A percentile compares a stretch with the other conserved stretches of the same genome.
Conservation (phyloP, 768 basidiomycete species). For the Omphalotus guepiniiformis region DNA sequence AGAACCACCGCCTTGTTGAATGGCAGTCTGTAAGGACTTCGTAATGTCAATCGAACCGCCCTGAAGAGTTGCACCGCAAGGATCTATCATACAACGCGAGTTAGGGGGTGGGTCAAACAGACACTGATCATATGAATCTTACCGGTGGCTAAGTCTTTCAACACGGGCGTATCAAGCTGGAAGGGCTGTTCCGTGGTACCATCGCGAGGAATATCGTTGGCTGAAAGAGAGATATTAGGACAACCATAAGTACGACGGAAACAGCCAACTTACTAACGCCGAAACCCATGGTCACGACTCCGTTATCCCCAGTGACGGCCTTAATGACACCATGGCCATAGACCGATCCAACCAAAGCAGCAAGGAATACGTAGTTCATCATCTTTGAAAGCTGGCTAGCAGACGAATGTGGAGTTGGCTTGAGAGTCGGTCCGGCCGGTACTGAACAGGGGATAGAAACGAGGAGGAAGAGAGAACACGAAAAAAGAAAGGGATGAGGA, state of each 20-base stretch:
- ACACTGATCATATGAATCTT: not conserved
- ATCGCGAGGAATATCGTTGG: constrained; percentile 16
- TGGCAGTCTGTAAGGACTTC: constrained; percentile 10
- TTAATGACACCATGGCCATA: constrained; percentile 23
- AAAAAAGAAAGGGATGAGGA: not conserved
- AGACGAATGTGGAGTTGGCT: not conserved
- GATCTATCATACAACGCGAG: constrained; percentile 8
- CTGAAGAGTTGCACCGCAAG: constrained; percentile 21
- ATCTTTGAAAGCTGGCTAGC: not conserved
- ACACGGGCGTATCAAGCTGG: constrained; percentile 22
- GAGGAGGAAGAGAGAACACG: not conserved
- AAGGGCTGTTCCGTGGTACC: constrained; percentile 24
- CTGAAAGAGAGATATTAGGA: constrained; percentile 3
- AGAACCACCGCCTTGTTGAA: constrained; percentile 15
- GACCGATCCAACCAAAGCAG: constrained; percentile 14
- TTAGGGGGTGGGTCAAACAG: not conserved
- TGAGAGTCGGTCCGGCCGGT: constrained; percentile 3
- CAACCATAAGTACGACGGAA: not conserved
- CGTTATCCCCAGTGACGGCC: constrained; percentile 21
- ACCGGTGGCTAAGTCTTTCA: constrained; percentile 18
- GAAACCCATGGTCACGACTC: constrained; percentile 19
- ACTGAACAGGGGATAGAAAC: not conserved
- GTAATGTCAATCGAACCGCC: constrained; percentile 21
- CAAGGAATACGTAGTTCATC: constrained; percentile 14
- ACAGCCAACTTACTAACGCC: constrained; percentile 17